A percentile compares a stretch with the other conserved stretches of the same genome.
Conservation (phyloP, 2,329 filamentous ascomycete species). For the Colletotrichum camelliae region DNA sequence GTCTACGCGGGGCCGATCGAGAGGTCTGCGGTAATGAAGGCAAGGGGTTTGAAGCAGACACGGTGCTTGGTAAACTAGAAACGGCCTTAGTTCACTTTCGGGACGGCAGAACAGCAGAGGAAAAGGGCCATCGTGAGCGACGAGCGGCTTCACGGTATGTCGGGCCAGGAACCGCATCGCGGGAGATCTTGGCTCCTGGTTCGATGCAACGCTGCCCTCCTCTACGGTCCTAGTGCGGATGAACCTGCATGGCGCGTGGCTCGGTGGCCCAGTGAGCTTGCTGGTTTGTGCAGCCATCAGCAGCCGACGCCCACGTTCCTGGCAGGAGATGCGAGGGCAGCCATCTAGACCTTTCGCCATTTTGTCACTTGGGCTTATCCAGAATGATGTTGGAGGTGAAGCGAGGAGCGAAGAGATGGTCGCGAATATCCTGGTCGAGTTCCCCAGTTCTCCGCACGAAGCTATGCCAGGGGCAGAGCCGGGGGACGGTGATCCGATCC, state of each 20-base stretch:
- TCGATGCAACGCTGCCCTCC: background rate
- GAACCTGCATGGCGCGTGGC: background rate
- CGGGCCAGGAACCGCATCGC: conserved; percentile 20
- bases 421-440: background rate
- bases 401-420: background rate
- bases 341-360: background rate
- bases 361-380: background rate
- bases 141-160: background rate
- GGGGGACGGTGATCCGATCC: background rate
- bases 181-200: background rate
- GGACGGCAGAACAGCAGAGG: background rate
- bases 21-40: background rate
- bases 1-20: background rate
- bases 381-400: background rate
- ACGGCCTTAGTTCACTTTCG: background rate
- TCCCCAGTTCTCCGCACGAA: conserved; percentile 11
- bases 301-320: background rate
- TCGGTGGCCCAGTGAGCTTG: background rate
- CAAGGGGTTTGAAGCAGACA: background rate
- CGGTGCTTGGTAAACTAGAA: background rate
- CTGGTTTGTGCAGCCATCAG: background rate
- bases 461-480: background rate
- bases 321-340: background rate
- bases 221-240: background rate
- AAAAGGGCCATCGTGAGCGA: background rate